Conservation (phyloP, 176 grass and related monocot genomes). For the Triticum monococcum region DNA sequence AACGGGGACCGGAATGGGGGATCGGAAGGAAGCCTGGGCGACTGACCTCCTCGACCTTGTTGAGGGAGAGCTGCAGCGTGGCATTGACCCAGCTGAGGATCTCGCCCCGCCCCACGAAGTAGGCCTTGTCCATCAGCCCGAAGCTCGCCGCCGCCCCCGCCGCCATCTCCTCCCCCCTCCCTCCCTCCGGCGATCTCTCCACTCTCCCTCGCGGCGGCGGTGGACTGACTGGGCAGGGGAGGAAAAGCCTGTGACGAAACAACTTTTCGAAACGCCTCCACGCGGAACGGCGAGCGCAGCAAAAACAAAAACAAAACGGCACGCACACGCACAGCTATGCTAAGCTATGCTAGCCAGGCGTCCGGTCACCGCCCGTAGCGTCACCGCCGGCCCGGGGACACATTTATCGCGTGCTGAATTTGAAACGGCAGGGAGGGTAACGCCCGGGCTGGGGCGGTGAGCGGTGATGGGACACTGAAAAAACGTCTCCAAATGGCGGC, state of each 20-base stretch:
- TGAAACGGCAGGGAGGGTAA: background rate
- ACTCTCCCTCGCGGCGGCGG: background rate
- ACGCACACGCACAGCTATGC: background rate
- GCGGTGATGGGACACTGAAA: constrained; percentile 4
- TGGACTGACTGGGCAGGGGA: background rate
- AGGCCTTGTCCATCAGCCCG: constrained; percentile 92
- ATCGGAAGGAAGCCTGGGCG: background rate
- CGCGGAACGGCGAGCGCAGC: constrained; percentile 16
- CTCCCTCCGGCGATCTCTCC: background rate
- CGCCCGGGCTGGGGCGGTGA: background rate
- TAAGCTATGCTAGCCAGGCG: background rate
- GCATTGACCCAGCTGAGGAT: constrained; percentile 91
- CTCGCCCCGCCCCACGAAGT: constrained; percentile 93
- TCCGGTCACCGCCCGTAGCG: background rate
- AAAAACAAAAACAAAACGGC: background rate
- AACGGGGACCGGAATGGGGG: no score
- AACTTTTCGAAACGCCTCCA: constrained; percentile 46
- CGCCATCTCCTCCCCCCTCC: constrained; percentile 21
- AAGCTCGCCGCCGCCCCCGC: constrained; percentile 47
- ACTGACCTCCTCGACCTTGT: constrained; percentile 86
- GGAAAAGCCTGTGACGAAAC: background rate
- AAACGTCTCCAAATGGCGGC: constrained; percentile 8
- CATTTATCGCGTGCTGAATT: background rate
- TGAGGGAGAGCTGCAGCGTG: constrained; percentile 73
- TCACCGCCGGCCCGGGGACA: background rate